These are phyloP conservation scores for Phytomonas francai DNA, from an alignment of 208 protist genomes.

Conservation along the genomic window DNA sequence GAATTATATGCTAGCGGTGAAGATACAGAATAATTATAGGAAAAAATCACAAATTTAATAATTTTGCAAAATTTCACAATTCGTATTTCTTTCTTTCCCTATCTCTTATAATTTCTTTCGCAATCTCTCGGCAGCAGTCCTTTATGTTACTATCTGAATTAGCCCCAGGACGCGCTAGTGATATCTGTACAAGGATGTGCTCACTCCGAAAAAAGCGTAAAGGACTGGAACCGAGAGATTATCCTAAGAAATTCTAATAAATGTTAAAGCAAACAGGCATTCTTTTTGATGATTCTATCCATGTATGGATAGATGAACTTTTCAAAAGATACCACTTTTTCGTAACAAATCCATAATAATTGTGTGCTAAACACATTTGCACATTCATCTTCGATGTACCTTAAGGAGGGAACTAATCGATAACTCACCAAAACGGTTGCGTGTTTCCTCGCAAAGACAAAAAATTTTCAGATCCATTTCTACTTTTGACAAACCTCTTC, in stretches of 20 bases:
- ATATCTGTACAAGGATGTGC: not conserved
- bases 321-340: not conserved
- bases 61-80: not conserved
- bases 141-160: not conserved
- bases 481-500: not conserved
- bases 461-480: not conserved
- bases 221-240: not conserved
- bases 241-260: not conserved
- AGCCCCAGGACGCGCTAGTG: not conserved
- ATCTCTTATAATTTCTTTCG: not conserved
- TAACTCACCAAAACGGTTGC: not conserved
- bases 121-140: not conserved
- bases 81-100: not conserved
- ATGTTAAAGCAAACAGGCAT: not conserved
- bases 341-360: not conserved
- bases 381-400: not conserved
- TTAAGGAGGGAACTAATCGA: not conserved
- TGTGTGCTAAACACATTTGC: not conserved
- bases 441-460: no score
- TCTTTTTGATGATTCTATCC: not conserved
- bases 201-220: not conserved
- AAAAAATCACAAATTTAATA: constrained; percentile 5
- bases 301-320: not conserved
- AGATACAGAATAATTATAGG: constrained; percentile 12
- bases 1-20: constrained; percentile 3